Percentiles rank a stretch among this genome's conserved stretches.
phyloP scores from a whole-genome alignment of 179 eudicot species.

The Spergularia azorica region DNA sequence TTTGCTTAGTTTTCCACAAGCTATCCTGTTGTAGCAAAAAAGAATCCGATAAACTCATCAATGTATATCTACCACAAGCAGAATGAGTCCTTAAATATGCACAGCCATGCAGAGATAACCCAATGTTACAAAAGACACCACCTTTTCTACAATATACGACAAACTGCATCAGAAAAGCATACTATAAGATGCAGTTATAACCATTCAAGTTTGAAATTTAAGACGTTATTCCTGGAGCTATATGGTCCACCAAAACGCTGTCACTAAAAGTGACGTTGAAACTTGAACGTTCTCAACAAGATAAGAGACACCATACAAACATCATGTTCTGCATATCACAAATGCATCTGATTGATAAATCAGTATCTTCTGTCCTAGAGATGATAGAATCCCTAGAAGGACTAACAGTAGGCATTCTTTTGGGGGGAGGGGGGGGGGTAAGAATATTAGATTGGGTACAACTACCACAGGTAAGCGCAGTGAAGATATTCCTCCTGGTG shows the following conservation, averaged over 20 bases:
- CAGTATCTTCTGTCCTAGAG: not conserved
- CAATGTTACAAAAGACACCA: slow-evolving; percentile 5
- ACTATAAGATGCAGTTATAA: not conserved
- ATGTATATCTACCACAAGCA: not conserved
- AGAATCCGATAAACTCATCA: not conserved
- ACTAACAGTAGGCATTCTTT: not conserved
- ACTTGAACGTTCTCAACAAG: not conserved
- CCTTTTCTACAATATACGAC: not conserved
- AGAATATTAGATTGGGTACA: slow-evolving; percentile 37
- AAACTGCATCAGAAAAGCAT: not conserved
- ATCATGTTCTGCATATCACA: slow-evolving; percentile 6
- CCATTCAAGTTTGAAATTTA: not conserved
- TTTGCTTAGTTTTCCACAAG: not conserved
- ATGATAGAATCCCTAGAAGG: not conserved
- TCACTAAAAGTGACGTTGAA: not conserved
- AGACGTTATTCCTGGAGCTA: not conserved
- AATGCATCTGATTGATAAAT: slow-evolving; percentile 4
- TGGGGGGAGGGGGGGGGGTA: not conserved
- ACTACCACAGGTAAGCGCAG: slow-evolving; percentile 96
- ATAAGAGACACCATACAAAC: slow-evolving; percentile 1
- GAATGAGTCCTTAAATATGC: not conserved
- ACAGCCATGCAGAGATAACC: not conserved
- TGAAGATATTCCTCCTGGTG: slow-evolving; percentile 70
- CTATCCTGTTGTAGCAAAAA: not conserved
- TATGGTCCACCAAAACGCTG: not conserved